A percentile compares a stretch with the other conserved stretches of the same genome.
phyloP scores from a whole-genome alignment of 2,329 filamentous ascomycete genomes.

The Monosporascus cannonballus region DNA sequence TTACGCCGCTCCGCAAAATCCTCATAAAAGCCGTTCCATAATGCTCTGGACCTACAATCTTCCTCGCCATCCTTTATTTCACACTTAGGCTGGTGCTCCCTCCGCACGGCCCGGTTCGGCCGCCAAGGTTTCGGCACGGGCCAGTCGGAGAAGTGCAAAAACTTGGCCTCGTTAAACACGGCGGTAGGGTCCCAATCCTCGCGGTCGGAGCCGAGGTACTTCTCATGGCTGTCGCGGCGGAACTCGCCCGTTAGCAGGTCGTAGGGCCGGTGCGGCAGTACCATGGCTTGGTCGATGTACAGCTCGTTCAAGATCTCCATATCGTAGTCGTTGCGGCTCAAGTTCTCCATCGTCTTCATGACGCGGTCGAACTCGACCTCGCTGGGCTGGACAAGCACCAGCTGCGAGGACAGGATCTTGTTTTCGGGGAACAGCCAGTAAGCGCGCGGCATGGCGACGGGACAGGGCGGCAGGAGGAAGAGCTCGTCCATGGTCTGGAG shows the following conservation, averaged over 20 bases:
- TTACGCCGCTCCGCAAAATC: conserved; percentile 25
- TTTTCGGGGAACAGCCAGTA: conserved; percentile 59
- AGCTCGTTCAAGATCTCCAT: conserved; percentile 64
- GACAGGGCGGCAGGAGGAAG: conserved; percentile 56
- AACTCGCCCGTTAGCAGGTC: conserved; percentile 59
- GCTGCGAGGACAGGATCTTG: conserved; percentile 50
- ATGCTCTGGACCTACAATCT: conserved; percentile 24
- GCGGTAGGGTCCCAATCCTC: conserved; percentile 51
- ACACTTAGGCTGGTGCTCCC: conserved; percentile 27
- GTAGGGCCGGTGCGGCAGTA: conserved; percentile 60
- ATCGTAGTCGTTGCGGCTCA: conserved; percentile 43
- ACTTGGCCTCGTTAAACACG: conserved; percentile 53
- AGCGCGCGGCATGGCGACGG: conserved; percentile 63
- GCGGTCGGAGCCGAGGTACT: conserved; percentile 30
- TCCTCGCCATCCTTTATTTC: conserved; percentile 19
- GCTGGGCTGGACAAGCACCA: conserved; percentile 58
- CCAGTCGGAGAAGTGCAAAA: conserved; percentile 68
- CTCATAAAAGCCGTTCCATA: conserved; percentile 29
- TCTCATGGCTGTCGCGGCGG: conserved; percentile 40
- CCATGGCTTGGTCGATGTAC: conserved; percentile 50
- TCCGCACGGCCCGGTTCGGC: conserved; percentile 16
- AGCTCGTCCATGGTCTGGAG: conserved; percentile 63
- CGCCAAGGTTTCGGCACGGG: conserved; percentile 58
- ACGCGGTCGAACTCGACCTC: conserved; percentile 38
- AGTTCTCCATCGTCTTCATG: conserved; percentile 26